Conservation (phyloP, 2,329 filamentous ascomycete species). For the Cordyceps farinosa region DNA sequence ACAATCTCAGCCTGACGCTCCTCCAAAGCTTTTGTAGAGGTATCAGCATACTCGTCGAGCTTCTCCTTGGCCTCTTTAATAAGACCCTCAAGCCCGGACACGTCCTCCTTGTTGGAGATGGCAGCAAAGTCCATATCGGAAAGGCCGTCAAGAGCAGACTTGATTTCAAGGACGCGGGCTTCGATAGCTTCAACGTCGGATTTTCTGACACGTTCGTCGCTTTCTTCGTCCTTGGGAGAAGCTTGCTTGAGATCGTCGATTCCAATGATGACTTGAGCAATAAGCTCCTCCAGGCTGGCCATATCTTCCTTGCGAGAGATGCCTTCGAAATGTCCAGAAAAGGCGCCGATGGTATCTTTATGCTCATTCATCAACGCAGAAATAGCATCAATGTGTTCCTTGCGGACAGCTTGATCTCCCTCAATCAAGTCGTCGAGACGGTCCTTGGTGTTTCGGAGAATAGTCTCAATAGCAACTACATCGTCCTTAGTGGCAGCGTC, state of each 20-base stretch:
- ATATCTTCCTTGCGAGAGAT: slow-evolving; percentile 77
- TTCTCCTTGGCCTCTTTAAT: slow-evolving; percentile 70
- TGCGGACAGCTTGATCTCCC: slow-evolving; percentile 64
- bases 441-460: slow-evolving; percentile 84
- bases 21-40: slow-evolving; percentile 75
- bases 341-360: slow-evolving; percentile 65
- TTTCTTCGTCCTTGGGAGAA: slow-evolving; percentile 50
- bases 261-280: slow-evolving; percentile 70
- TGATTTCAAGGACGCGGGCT: slow-evolving; percentile 79
- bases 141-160: slow-evolving; percentile 70
- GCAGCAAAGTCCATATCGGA: slow-evolving; percentile 66
- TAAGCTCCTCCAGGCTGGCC: slow-evolving; percentile 68
- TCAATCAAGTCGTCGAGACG: slow-evolving; percentile 79
- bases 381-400: slow-evolving; percentile 62
- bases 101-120: slow-evolving; percentile 72
- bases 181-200: slow-evolving; percentile 78
- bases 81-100: slow-evolving; percentile 60
- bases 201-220: slow-evolving; percentile 65
- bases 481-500: slow-evolving; percentile 64
- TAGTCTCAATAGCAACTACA: slow-evolving; percentile 83
- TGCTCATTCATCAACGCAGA: slow-evolving; percentile 68
- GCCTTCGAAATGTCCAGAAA: slow-evolving; percentile 65
- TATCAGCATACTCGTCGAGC: slow-evolving; percentile 63
- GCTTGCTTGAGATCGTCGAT: slow-evolving; percentile 71
- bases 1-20: slow-evolving; percentile 81